Evolutionary conservation across 2,329 filamentous ascomycete species (phyloP), one percentile per base, ranked within the genome.

Genomic region (Fusarium euwallaceae): DNA sequence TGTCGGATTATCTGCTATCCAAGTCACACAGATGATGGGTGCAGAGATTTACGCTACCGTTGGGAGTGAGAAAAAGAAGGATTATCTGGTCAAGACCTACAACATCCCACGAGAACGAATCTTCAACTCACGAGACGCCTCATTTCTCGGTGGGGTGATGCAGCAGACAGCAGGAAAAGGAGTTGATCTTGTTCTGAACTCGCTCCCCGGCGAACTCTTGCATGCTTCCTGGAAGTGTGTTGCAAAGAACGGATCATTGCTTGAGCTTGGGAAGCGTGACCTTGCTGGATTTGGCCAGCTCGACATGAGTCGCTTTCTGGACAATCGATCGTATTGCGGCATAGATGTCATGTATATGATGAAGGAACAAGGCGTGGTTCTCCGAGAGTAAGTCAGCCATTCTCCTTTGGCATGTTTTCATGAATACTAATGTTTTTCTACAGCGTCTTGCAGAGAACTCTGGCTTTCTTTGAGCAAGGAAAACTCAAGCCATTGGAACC

Each of bases 221-320:
- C 76, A 71, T 0, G 77, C 80, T 2, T 81, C 82, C 0, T 84
- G 80, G 80, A 69, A 80, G 12, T 84, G 81, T 53, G 70, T 86
- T 16, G 81, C 83, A 1, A 66, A 72, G 2, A 78, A 74, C 22
- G 84, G 84, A 0, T 66, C 76, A 0, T 80, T 85, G 58, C 56
- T 86, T 0, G 84, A 85, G 64, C 79, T 85, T 43, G 82, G 79
- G 0, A 81, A 80, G 39, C 72, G 72, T 4, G 82, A 83, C 36
- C 78, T 83, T 6, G 43, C 68, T 12, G 43, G 43, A 1, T 63
- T 63, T 11, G 55, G 59, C 0, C 53, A 48, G 5, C 62, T 79
- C 2, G 61, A 71, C 2, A 71, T 79, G 53, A 61, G 36, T 11
- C 27, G 37, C 12, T 78, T 78, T 20, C 66, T 64, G 1, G 70